A percentile compares a stretch with the other conserved stretches of the same genome.
Conservation (phyloP, 2,329 filamentous ascomycete genomes). For the Colletotrichum cordylinicola region DNA sequence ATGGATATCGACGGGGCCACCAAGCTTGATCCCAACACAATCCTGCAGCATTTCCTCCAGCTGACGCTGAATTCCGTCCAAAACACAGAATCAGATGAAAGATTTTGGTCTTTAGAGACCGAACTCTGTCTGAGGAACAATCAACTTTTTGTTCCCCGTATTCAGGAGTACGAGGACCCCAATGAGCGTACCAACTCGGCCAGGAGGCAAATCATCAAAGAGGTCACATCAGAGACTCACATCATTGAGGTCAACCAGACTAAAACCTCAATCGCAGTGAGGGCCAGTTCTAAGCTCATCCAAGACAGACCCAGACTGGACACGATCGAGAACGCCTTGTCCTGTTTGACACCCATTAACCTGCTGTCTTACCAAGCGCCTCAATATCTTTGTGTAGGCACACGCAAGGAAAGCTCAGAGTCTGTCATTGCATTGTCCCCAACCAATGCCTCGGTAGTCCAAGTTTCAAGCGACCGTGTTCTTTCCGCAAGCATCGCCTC, state of each 20-base stretch:
- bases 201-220: not conserved
- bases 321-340: not conserved
- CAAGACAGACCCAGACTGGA: not conserved
- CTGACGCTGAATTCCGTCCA: not conserved
- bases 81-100: not conserved
- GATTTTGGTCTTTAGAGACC: not conserved
- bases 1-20: not conserved
- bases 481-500: not conserved
- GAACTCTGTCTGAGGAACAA: not conserved
- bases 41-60: not conserved
- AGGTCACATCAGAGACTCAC: not conserved
- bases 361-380: not conserved
- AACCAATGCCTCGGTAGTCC: not conserved
- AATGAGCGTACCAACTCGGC: conserved; percentile 3
- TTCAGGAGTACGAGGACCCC: not conserved
- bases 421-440: not conserved
- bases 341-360: not conserved
- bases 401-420: not conserved
- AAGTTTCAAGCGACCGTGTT: not conserved
- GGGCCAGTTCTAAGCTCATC: not conserved
- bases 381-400: not conserved
- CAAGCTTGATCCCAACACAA: not conserved
- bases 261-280: not conserved
- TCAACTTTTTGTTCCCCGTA: not conserved
- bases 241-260: not conserved